A percentile compares a stretch with the other conserved stretches of the same genome.
Conservation (phyloP, 1,284 basidiomycete genomes). For the Heterobasidion annosum region DNA sequence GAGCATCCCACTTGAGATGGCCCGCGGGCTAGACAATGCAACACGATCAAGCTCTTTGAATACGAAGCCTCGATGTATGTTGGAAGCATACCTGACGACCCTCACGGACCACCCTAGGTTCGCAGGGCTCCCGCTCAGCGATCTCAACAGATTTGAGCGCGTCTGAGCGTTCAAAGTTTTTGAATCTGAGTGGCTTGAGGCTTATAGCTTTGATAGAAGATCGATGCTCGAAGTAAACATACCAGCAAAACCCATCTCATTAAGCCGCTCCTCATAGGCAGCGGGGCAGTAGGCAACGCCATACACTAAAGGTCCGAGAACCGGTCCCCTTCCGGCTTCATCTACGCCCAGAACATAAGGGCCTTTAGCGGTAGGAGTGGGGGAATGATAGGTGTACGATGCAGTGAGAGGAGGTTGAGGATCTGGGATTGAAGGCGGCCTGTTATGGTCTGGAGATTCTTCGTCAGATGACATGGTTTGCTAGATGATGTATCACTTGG, state of each 20-base stretch:
- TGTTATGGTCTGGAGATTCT: not conserved
- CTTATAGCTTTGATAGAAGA: not conserved
- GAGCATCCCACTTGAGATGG: slow-evolving; percentile 90
- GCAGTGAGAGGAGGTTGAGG: slow-evolving; percentile 35
- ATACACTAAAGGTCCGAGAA: slow-evolving; percentile 92
- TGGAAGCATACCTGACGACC: slow-evolving; percentile 51
- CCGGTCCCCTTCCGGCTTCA: slow-evolving; percentile 93
- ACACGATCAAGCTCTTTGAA: not conserved
- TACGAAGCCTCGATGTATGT: not conserved
- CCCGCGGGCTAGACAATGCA: slow-evolving; percentile 62
- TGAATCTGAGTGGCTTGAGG: slow-evolving; percentile 52
- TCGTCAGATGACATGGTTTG: slow-evolving; percentile 3
- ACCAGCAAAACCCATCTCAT: slow-evolving; percentile 88
- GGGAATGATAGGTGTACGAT: slow-evolving; percentile 82
- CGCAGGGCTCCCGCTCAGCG: slow-evolving; percentile 53
- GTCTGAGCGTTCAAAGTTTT: slow-evolving; percentile 79
- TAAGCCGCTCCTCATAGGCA: slow-evolving; percentile 68
- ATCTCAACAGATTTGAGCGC: slow-evolving; percentile 54
- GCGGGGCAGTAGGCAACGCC: slow-evolving; percentile 90
- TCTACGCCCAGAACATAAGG: slow-evolving; percentile 93
- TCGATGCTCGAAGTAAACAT: not conserved
- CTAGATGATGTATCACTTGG: not conserved
- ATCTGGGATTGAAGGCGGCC: slow-evolving; percentile 22
- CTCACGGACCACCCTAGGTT: slow-evolving; percentile 81
- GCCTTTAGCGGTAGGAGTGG: slow-evolving; percentile 50